phyloP scores from a whole-genome alignment of 257 asterid genomes.

The Nicotiana tabacum region DNA sequence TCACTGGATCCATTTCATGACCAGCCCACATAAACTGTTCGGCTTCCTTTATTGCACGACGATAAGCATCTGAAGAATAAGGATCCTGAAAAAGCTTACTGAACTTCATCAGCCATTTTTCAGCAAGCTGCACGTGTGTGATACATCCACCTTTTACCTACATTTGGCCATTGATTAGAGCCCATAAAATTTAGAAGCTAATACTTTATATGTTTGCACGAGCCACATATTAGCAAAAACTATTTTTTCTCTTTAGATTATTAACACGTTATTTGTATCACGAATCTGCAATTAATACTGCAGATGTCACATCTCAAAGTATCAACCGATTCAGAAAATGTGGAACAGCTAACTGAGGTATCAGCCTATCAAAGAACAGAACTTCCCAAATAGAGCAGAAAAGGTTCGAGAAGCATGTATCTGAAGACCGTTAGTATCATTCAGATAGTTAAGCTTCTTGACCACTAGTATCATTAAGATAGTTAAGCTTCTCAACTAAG shows the following conservation, averaged over 20 bases:
- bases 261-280: background rate
- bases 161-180: slow-evolving; percentile 7
- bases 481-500: background rate
- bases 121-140: slow-evolving; percentile 69
- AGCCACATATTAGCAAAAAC: background rate
- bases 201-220: background rate
- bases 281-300: background rate
- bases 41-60: slow-evolving; percentile 62
- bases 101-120: slow-evolving; percentile 65
- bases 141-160: slow-evolving; percentile 67
- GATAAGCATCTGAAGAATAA: slow-evolving; percentile 56
- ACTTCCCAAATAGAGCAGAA: background rate
- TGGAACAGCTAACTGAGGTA: background rate
- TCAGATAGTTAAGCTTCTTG: background rate
- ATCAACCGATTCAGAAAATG: background rate
- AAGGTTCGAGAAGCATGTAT: background rate
- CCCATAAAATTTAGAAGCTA: background rate
- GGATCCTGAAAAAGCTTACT: slow-evolving; percentile 58
- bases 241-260: background rate
- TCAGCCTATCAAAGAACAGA: background rate
- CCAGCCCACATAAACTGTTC: slow-evolving; percentile 96
- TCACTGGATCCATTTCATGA: slow-evolving; percentile 85
- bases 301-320: background rate
- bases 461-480: background rate
- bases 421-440: background rate